Percentiles rank a stretch among this genome's conserved stretches.
phyloP scores from a whole-genome alignment of 371 early-diverging fungal genomes.

The Capniomyces stellatus region DNA sequence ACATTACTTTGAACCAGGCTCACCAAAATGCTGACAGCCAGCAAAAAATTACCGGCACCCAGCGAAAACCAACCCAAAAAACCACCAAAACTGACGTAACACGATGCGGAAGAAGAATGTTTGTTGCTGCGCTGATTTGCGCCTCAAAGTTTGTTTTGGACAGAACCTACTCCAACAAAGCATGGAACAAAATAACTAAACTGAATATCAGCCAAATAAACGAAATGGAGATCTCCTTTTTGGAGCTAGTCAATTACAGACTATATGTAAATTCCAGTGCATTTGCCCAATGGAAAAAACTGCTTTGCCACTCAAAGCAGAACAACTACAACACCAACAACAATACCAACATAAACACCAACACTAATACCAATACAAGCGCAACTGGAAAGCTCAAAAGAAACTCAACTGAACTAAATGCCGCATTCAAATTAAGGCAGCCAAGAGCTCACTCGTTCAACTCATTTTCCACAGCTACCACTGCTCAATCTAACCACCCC shows the following conservation, averaged over 20 bases:
- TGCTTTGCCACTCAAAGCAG: conserved; percentile 21
- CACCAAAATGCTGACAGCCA: too few species aligned
- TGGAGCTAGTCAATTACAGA: conserved; percentile 50
- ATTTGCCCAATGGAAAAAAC: conserved; percentile 44
- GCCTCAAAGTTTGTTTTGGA: conserved; percentile 67
- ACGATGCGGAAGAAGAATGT: conserved; percentile 63
- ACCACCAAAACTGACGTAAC: conserved; percentile 28
- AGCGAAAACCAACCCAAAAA: too few species aligned
- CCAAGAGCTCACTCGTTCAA: too few species aligned
- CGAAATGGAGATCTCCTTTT: conserved; percentile 46
- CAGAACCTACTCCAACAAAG: conserved; percentile 59
- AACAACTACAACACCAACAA: not conserved
- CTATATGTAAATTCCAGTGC: conserved; percentile 41
- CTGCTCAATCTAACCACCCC: too few species aligned
- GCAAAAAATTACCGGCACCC: too few species aligned
- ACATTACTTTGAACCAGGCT: too few species aligned
- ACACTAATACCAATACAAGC: not conserved
- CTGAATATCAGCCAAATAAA: conserved; percentile 50
- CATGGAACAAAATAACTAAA: conserved; percentile 62
- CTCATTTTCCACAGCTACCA: too few species aligned
- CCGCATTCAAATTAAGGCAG: too few species aligned
- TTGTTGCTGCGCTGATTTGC: conserved; percentile 52
- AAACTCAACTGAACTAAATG: too few species aligned
- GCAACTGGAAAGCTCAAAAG: too few species aligned
- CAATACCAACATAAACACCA: not conserved